Conservation (phyloP, 331 rosid genomes). For the Quercus tomentella region DNA sequence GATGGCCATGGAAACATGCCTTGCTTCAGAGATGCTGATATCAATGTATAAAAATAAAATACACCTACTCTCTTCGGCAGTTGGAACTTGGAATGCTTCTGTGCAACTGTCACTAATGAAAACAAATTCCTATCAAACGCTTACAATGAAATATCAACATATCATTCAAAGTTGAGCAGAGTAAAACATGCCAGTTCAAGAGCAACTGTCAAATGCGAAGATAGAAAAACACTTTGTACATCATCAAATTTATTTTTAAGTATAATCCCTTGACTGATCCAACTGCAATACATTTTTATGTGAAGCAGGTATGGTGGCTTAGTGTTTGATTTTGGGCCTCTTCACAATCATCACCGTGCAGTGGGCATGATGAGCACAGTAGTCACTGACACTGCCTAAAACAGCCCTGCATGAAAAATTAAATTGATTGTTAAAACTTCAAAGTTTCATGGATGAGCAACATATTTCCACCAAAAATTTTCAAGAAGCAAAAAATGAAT, state of each 20-base stretch:
- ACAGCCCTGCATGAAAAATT: slow-evolving; percentile 53
- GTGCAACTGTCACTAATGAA: too few species aligned
- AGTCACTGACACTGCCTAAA: slow-evolving; percentile 77
- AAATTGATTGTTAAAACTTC: neutral
- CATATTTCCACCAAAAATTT: neutral
- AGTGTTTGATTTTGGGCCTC: slow-evolving; percentile 68
- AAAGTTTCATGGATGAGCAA: neutral
- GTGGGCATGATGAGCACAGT: slow-evolving; percentile 71
- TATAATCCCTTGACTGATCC: neutral
- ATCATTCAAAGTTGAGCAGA: too few species aligned
- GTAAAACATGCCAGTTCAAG: too few species aligned
- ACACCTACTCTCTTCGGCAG: too few species aligned
- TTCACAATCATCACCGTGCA: slow-evolving; percentile 78
- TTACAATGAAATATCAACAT: too few species aligned
- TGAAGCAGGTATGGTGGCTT: neutral
- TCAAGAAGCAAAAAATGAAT: neutral
- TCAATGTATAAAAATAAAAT: too few species aligned
- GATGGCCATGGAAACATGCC: too few species aligned
- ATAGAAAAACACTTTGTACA: neutral
- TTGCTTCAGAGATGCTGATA: too few species aligned
- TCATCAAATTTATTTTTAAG: neutral
- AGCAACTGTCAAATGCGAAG: too few species aligned
- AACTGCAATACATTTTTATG: neutral
- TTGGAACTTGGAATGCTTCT: too few species aligned
- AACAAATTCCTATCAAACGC: too few species aligned